Evolutionary conservation across 306 rosid species (phyloP), one percentile per base, ranked within the genome.

Genomic region (Trichosanthes cucumerina): DNA sequence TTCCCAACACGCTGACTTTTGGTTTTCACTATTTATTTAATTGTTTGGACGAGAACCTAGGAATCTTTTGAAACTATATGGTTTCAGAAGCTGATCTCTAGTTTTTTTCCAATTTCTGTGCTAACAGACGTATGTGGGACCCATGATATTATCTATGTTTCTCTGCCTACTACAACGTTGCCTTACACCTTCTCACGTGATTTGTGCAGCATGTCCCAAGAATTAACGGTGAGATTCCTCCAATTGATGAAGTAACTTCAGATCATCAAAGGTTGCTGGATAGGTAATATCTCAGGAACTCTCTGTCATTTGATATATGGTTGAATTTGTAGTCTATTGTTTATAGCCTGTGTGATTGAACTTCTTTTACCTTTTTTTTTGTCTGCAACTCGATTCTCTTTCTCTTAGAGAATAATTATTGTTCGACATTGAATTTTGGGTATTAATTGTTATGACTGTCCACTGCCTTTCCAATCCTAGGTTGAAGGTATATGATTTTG

Each of bases 161-260:
- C 69, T 44, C 44, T 78, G 81, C 44, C 66, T 26, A 78, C 34
- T 24, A 47, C 18, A 79, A 74, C 33, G 66, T 75, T 34, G 43
- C 23, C 59, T 77, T 78, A 43, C n/a, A 46, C 33, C 24, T 79
- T 44, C 38, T 60, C 26, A 8, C 73, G 74, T 73, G 44, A 68
- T 62, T 78, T 83, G 78, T 78, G 84, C 85, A 93, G 98, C 98
- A 91, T 82, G 86, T 92, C 84, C 98, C 98, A n/a, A 90, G 88
- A 84, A 93, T 88, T 60, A 93, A 92, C 77, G 98, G 98, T 47
- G 97, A 92, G 81, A 90, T 93, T 90, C 98, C 98, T 69, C 88
- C 98, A 24, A 76, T 76, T 81, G 98, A 93, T 76, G 96, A 89
- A 89, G 98, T 88, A 56, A 90, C 93, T 79, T 90, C 98, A 38